Conservation (phyloP, 441 rosid species). For the Omphalea diandra region DNA sequence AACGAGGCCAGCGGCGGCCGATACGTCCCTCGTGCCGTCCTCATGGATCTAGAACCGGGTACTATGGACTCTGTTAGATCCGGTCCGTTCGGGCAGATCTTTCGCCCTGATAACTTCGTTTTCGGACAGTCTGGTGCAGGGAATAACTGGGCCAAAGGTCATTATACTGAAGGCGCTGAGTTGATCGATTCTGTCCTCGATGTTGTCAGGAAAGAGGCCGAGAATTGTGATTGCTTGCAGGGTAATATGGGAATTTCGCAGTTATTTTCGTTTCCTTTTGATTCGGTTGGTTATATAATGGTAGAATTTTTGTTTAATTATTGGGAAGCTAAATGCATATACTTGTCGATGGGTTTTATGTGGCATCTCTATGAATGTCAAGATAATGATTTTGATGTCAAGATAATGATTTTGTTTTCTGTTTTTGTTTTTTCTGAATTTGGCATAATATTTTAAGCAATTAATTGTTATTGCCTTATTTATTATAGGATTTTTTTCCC, state of each 20-base stretch:
- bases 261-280: not conserved
- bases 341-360: not conserved
- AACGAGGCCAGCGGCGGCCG: slow-evolving; percentile 51
- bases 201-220: slow-evolving; percentile 51
- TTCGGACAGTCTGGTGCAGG: slow-evolving; percentile 52
- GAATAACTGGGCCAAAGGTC: slow-evolving; percentile 53
- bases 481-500: no score
- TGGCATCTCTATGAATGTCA: not conserved
- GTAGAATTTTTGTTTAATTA: no score
- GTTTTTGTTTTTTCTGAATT: not conserved
- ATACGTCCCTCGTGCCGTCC: slow-evolving; percentile 52
- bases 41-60: slow-evolving; percentile 57
- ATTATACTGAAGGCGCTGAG: slow-evolving; percentile 53
- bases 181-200: slow-evolving; percentile 51
- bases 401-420: not conserved
- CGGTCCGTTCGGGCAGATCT: slow-evolving; percentile 49
- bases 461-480: not conserved
- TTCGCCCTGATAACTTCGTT: slow-evolving; percentile 46
- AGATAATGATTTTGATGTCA: not conserved
- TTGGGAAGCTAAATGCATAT: not conserved
- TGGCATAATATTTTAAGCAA: not conserved
- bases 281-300: not conserved
- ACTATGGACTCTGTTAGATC: slow-evolving; percentile 55
- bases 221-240: slow-evolving; percentile 52
- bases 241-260: slow-evolving; percentile 18